phyloP scores from a whole-genome alignment of 768 basidiomycete species.

The Tubosaeta brunneosetosa region DNA sequence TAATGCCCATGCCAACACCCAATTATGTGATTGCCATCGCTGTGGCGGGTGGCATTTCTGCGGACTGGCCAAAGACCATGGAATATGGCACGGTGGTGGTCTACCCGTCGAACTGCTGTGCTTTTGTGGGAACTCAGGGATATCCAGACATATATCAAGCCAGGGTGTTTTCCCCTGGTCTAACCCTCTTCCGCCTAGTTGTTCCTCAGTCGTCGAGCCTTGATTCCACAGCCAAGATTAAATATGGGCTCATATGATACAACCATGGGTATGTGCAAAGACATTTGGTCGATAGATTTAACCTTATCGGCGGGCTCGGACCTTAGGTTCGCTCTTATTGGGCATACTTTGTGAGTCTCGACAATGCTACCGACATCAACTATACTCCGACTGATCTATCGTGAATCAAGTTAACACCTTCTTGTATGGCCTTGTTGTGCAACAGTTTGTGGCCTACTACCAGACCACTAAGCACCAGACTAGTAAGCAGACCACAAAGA shows the following conservation, averaged over 20 bases:
- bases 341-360: slow-evolving; percentile 2
- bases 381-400: neutral
- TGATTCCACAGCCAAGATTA: neutral
- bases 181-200: neutral
- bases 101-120: neutral
- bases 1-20: neutral
- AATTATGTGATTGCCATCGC: neutral
- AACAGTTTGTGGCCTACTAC: slow-evolving; percentile 39
- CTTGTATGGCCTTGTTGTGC: slow-evolving; percentile 39
- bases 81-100: neutral
- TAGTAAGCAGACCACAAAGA: neutral
- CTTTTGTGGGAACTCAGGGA: neutral
- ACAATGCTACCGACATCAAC: neutral
- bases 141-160: neutral
- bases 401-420: slow-evolving; percentile 16
- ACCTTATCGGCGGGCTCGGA: neutral
- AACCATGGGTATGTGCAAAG: neutral
- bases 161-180: neutral
- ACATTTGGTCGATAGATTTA: no score
- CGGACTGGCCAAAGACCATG: neutral
- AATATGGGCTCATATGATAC: neutral
- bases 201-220: neutral
- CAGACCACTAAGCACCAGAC: slow-evolving; percentile 20
- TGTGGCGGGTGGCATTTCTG: neutral
- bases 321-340: slow-evolving; percentile 9